A percentile compares a stretch with the other conserved stretches of the same genome.
phyloP scores from a whole-genome alignment of 2,329 filamentous ascomycete species.

The Colletotrichum melonis region DNA sequence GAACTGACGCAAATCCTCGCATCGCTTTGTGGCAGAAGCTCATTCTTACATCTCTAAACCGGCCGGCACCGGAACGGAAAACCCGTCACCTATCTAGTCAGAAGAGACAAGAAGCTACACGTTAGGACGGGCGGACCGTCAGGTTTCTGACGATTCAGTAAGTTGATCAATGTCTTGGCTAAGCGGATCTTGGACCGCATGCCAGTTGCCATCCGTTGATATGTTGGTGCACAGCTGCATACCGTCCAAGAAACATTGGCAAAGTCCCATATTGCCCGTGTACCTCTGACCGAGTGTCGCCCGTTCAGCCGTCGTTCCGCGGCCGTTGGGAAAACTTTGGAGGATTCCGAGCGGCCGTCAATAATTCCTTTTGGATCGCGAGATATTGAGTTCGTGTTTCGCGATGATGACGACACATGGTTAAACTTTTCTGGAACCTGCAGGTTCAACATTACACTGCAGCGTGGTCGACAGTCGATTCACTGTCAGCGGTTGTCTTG shows the following conservation, averaged over 20 bases:
- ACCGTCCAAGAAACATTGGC: slow-evolving; percentile 18
- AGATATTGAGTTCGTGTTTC: slow-evolving; percentile 15
- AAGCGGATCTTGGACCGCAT: slow-evolving; percentile 19
- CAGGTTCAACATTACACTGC: slow-evolving; percentile 2
- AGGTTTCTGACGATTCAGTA: slow-evolving; percentile 9
- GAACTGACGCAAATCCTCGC: neutral
- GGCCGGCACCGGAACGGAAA: neutral
- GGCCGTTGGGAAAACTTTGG: neutral
- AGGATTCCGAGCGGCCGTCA: neutral
- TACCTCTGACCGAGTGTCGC: slow-evolving; percentile 4
- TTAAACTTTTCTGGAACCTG: slow-evolving; percentile 9
- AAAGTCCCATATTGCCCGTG: slow-evolving; percentile 6
- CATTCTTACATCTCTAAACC: neutral
- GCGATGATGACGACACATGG: slow-evolving; percentile 20
- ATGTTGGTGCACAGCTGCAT: slow-evolving; percentile 26
- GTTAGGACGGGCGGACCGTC: neutral
- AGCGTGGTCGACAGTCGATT: neutral
- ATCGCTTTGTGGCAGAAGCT: neutral
- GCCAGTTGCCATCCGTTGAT: slow-evolving; percentile 30
- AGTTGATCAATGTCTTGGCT: slow-evolving; percentile 21
- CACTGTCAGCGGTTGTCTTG: neutral
- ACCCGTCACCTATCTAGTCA: neutral
- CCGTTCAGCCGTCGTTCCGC: slow-evolving; percentile 5
- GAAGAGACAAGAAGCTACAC: neutral
- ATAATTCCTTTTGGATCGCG: neutral